Base-by-base conservation (phyloP, 2,329 filamentous ascomycete species). In the Epichloe gansuensis region DNA sequence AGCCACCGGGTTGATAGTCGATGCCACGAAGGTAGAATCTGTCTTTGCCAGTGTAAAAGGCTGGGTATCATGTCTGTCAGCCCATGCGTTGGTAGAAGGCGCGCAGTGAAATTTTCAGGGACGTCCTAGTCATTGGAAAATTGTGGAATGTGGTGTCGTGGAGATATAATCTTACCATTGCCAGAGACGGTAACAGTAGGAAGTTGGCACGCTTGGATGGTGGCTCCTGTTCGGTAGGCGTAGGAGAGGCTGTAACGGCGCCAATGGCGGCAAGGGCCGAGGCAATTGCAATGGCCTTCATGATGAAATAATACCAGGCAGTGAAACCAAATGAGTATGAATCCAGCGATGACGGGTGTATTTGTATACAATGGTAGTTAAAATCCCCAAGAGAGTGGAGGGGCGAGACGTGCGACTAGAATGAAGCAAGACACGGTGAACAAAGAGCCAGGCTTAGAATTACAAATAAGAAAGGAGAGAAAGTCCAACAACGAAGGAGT, bases 1-100 rank as follows among this genome's bases (percentile, higher is more conserved):
- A 76, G 57, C 78, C 79, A 56, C 78, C 79, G n/a, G 79, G 79
- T 65, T 82, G 78, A 67, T 82, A 82, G 68, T 81, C 79, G 47
- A 82, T 74, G 57, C 79, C 79, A 31, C 78, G 77, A 54, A 82
- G 61, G 60, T 80, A 81, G 70, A 82, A 82, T 55, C 79, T 76
- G 7, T 71, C 64, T 52, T 69, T 68, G 57, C 70, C 75, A 43
- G 72, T 59, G 69, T 72, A 82, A 72, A 82, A 81, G 50, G 79
- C 78, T 81, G 52, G 3, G 11, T 13, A 28, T 17, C 28, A 39
- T 12, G 48, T 45, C 35, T 55, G 46, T 49, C 51, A 52, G 31
- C 42, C 28, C 15, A 35, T n/a, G 42, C 15, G 21, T 23, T 15
- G 38, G 39, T 12, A 11, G 25, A 42, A 44, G 42, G 13, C 17